Evolutionary conservation across 805 yeast species (phyloP), one percentile per base, ranked within the genome.

Genomic region (Wickerhamomyces ciferrii): DNA sequence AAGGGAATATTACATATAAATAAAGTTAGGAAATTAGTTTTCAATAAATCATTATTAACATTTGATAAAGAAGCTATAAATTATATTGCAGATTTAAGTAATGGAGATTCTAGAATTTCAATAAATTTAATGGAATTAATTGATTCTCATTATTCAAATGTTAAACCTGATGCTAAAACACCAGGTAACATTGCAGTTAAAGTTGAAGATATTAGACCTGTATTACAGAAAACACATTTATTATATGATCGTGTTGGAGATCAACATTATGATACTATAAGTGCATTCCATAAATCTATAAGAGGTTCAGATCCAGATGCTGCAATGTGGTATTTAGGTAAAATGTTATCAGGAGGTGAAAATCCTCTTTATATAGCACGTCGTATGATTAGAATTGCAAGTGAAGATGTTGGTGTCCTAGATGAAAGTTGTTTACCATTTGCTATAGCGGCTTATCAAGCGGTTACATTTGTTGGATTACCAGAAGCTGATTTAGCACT

Each of bases 291-390:
- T 67, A 94, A 94, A 59, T 79, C 96, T 0, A 78, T 94, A 0
- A 73, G 99, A 47, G 99, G 99, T 0, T 77, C 87, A 0, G 84
- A 92, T 56, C 84, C 91, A 0, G 88, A 94, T 67, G 98, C 97
- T 0, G 83, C 98, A 0, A 67, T 94, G 49, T 91, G 83, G 62
- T 94, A 94, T 59, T 67, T 94, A 19, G 92, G 83, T 0, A 74
- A 90, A 42, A 94, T 94, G 99, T 70, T 94, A 1, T 76, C 79
- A 52, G 95, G 96, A 2, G 99, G 99, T 0, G 99, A 95, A 61
- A 95, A 87, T 58, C 97, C 97, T 0, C 65, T 89, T 21, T 94
- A 85, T 56, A 81, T 94, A 13, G 90, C 94, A 0, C 72, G 99
- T 39, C 70, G 99, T 53, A 86, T 94, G 95, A 83, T 94, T 5